Base-by-base conservation (phyloP, 305 asterid species). In the Coffea humblotiana region DNA sequence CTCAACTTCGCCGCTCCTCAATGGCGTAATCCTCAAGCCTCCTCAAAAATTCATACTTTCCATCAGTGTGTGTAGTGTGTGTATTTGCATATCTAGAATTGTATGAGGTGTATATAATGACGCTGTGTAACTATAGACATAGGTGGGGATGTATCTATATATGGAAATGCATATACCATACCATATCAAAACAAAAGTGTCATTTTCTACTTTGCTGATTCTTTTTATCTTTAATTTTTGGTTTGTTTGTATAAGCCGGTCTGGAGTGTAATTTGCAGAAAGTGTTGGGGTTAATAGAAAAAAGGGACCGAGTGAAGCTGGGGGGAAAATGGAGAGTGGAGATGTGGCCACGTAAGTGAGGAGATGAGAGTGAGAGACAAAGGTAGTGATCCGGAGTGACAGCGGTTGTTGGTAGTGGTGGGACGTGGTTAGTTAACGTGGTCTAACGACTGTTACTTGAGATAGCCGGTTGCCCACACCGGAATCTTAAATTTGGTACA, bases 341-440 rank as follows among this genome's bases (percentile, higher is more conserved):
- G 78, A 83, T 86, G 32, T n/a, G 43, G 86, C 84, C 94, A 84
- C 90, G 87, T 90, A 82, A 77, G 19, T 15, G 49, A 13, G 56
- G 56, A 12, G 35, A 14, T 60, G 74, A 21, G 66, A 48, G 78
- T 43, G 54, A 81, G 76, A n/a, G 23, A 87, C 25, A 83, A 77
- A 68, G 81, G 67, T 64, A 63, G 56, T 29, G 88, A 79, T 60
- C 47, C 49, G 45, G 80, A 64, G 83, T 78, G 89, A 81, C 82
- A 82, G 77, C 32, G 87, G 90, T 89, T 79, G 91, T 83, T 86
- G 82, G 85, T 83, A 71, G 90, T 85, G 91, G 97, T 78, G 92
- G 90, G 81, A 43, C 81, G 80, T 40, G 78, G 80, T 48, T 47
- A 29, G 77, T 72, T 72, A 79, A 63, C 64, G 58, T 40, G 12